Base-by-base conservation (phyloP, 2,329 filamentous ascomycete genomes). In the Epichloe glyceriae region DNA sequence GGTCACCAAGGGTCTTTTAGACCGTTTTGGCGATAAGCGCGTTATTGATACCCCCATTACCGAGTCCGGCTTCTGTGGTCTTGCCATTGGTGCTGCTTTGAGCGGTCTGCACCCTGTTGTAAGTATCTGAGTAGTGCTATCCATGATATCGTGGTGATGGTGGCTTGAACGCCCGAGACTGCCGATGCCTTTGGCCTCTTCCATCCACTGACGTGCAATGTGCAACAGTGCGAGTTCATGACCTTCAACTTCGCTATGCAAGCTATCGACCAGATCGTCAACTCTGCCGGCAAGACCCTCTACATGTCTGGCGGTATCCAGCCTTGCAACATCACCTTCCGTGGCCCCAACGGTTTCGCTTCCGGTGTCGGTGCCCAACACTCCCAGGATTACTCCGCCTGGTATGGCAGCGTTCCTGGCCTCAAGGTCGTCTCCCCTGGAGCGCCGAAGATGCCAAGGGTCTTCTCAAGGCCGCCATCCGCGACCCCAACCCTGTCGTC, bases 181-280 rank as follows among this genome's bases (percentile, higher is more conserved):
- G 15, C 22, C 17, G 14, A 37, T 12, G 41, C 41, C 40, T 20
- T 8, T 43, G 46, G n/a, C 14, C 19, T 33, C 12, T 10, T 26
- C 48, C 52, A 50, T 47, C 54, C 43, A 19, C 42, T 52, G 26
- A 38, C 46, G 19, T 30, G 19, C 35, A 22, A 14, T 22, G 22
- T 19, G 4, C 55, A 8, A 49, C 58, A 93, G 88, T 93, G 86
- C 80, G 93, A 98, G 76, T 98, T 98, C 80, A 98, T 98, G 93
- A 98, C 93, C 65, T 97, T 95, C 83, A 98, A 98, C 82, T 97
- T 97, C 69, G 91, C 93, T 71, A 98, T 98, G 93, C 93, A 98
- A 76, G 88, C 93, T 68, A 98, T 98, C 71, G 93, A 98, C 70
- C 93, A 98, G 71, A 88, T 98, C 68, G 90, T 98, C 82, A 98